Percentiles rank a stretch among this genome's conserved stretches.
Conservation (phyloP, 2,329 filamentous ascomycete genomes). For the Epichloe gansuensis region DNA sequence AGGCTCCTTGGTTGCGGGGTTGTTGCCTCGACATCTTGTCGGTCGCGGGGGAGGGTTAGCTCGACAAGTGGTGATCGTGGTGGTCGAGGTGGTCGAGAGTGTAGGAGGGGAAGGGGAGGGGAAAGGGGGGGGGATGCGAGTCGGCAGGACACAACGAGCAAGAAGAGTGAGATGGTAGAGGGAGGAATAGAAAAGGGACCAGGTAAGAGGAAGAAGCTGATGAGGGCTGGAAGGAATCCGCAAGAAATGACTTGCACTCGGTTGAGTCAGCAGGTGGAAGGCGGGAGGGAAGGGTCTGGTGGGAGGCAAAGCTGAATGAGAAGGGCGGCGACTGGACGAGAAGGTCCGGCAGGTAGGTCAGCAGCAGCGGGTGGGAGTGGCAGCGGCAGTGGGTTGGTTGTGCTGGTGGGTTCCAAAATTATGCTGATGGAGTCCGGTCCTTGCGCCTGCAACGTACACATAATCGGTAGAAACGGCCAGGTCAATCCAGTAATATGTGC, state of each 20-base stretch:
- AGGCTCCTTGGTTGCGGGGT: constrained; percentile 24
- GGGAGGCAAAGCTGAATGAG: background rate
- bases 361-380: too few species aligned
- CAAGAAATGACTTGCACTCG: background rate
- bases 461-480: too few species aligned
- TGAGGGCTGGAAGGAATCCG: constrained; percentile 10
- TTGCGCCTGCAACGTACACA: too few species aligned
- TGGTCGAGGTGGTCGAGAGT: constrained; percentile 4
- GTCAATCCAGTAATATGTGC: too few species aligned
- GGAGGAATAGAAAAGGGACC: constrained; percentile 5
- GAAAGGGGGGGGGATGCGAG: constrained; percentile 8
- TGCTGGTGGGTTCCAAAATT: background rate
- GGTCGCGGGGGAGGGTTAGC: constrained; percentile 6
- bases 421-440: background rate
- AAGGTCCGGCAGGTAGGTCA: background rate
- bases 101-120: constrained; percentile 3
- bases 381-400: background rate
- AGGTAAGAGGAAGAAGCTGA: constrained; percentile 11
- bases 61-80: constrained; percentile 3
- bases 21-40: constrained; percentile 24
- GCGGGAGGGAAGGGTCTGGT: background rate
- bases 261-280: background rate
- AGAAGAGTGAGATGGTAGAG: constrained; percentile 9
- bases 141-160: constrained; percentile 5
- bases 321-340: background rate